Conservation (phyloP, 768 basidiomycete species). For the Lenzites betulinus region DNA sequence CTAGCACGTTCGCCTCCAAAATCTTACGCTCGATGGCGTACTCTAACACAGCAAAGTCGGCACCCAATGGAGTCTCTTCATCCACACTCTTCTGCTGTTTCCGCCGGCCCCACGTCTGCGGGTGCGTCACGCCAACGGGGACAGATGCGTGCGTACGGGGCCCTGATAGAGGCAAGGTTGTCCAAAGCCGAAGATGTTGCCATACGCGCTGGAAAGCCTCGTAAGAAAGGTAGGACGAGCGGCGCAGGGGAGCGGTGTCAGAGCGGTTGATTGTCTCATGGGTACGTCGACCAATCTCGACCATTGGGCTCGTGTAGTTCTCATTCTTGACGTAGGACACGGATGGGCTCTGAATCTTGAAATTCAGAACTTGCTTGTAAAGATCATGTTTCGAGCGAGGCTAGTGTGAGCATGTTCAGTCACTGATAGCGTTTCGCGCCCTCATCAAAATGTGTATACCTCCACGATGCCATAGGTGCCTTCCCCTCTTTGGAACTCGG, state of each 20-base stretch:
- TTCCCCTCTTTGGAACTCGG: constrained; percentile 73
- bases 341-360: constrained; percentile 68
- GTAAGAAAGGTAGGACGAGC: constrained; percentile 40
- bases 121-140: constrained; percentile 16
- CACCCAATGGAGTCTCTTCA: constrained; percentile 56
- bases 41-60: constrained; percentile 62
- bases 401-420: constrained; percentile 39
- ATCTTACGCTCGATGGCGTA: constrained; percentile 89
- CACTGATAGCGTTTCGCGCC: background rate
- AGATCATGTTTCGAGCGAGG: constrained; percentile 79
- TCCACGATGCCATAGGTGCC: constrained; percentile 81
- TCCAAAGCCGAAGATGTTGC: constrained; percentile 47
- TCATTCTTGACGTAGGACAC: constrained; percentile 75
- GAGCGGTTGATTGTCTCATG: constrained; percentile 58
- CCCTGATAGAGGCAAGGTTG: background rate
- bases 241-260: constrained; percentile 21
- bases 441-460: constrained; percentile 41
- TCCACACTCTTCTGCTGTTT: constrained; percentile 42
- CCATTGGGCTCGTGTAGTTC: constrained; percentile 69
- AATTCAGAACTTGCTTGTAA: constrained; percentile 76
- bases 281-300: constrained; percentile 61
- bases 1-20: constrained; percentile 73
- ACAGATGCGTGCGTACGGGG: background rate
- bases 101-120: constrained; percentile 27
- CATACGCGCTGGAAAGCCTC: constrained; percentile 52